Conservation (phyloP, 495 filamentous ascomycete genomes). For the Geoglossum glabrum region DNA sequence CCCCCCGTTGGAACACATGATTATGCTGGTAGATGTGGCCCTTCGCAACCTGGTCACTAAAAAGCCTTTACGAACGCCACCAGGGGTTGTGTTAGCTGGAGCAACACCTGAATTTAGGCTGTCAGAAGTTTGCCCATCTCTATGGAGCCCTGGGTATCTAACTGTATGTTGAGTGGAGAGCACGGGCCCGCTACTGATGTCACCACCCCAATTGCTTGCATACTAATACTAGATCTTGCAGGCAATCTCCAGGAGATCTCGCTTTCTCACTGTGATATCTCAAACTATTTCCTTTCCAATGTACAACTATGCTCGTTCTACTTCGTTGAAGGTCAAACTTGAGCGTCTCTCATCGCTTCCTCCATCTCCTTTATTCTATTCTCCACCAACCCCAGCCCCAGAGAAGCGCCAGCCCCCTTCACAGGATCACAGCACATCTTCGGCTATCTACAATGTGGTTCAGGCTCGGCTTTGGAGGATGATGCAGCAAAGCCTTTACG, state of each 20-base stretch:
- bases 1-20: background rate
- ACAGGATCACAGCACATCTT: background rate
- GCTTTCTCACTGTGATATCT: background rate
- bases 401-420: background rate
- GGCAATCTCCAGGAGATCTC: background rate
- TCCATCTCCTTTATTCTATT: background rate
- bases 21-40: background rate
- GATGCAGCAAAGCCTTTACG: slow-evolving; percentile 2
- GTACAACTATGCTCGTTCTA: background rate
- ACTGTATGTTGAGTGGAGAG: background rate
- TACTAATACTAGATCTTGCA: background rate
- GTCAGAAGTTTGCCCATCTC: background rate
- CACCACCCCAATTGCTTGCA: background rate
- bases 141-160: slow-evolving; percentile 6
- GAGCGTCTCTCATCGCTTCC: background rate
- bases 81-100: background rate
- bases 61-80: background rate
- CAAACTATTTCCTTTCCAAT: slow-evolving; percentile 1
- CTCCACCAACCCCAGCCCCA: background rate
- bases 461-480: slow-evolving; percentile 4
- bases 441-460: background rate
- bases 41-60: background rate
- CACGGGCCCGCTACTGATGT: background rate
- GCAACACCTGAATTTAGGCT: background rate
- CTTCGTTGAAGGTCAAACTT: background rate